Evolutionary conservation across 495 filamentous ascomycete species (phyloP).

Genomic region (Penicillium malachiteum): DNA sequence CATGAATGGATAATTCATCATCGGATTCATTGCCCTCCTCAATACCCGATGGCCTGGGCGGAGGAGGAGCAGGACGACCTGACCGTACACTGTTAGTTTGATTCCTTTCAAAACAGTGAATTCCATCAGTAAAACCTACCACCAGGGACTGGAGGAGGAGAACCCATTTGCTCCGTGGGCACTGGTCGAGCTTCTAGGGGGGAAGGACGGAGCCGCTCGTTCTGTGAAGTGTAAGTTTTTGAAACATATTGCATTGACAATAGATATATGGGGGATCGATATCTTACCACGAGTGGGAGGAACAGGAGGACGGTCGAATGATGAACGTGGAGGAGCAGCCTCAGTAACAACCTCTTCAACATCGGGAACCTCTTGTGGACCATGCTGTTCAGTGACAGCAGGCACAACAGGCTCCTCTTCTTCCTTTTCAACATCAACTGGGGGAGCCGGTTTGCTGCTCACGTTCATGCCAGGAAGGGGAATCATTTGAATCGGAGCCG

Average conservation of each 20-base stretch:
- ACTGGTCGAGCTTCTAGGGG: conserved; percentile 41
- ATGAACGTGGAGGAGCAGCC: conserved; percentile 44
- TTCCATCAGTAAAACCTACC: conserved; percentile 50
- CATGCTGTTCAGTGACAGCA: conserved; percentile 44
- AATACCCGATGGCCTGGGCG: conserved; percentile 55
- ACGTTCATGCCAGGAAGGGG: conserved; percentile 70
- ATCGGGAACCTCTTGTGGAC: conserved; percentile 56
- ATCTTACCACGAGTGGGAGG: conserved; percentile 53
- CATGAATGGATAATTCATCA: conserved; percentile 81
- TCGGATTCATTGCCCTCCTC: conserved; percentile 87
- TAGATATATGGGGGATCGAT: not conserved
- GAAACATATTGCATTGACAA: too few species aligned
- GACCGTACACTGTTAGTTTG: conserved; percentile 22
- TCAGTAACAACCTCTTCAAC: conserved; percentile 56
- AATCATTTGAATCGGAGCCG: conserved; percentile 76
- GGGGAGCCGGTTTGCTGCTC: conserved; percentile 33
- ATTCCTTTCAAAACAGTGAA: conserved; percentile 10
- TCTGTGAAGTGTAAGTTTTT: conserved; percentile 10
- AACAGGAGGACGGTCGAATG: conserved; percentile 44
- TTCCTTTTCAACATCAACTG: conserved; percentile 43
- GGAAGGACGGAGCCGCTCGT: conserved; percentile 30
- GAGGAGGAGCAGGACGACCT: conserved; percentile 60
- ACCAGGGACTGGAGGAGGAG: conserved; percentile 67
- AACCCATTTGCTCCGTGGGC: conserved; percentile 61
- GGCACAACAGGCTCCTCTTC: conserved; percentile 37